phyloP scores from a whole-genome alignment of 179 eudicot species.

The Spergularia azorica region DNA sequence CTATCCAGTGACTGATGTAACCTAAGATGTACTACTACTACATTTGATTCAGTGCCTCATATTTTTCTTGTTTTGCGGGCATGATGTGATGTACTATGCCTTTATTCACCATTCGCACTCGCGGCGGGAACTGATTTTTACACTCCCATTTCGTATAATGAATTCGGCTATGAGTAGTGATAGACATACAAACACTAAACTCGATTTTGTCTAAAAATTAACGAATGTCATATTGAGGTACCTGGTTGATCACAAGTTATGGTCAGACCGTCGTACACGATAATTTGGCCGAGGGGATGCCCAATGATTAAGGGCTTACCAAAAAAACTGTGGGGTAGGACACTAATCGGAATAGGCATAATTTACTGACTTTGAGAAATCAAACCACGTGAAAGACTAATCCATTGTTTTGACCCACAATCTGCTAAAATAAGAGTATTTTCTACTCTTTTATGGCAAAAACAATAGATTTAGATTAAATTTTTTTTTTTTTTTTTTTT shows the following conservation, averaged over 20 bases:
- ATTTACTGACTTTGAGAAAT: constrained; percentile 4
- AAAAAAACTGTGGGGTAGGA: constrained; percentile 16
- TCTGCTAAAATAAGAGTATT: neutral
- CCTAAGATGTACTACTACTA: neutral
- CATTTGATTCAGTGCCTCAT: constrained; percentile 12
- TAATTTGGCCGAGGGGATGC: neutral
- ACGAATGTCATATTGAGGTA: too few species aligned
- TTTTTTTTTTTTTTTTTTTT: neutral
- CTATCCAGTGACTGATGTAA: constrained; percentile 12
- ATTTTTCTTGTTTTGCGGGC: neutral
- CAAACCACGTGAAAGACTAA: constrained; percentile 30
- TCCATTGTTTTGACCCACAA: constrained; percentile 28
- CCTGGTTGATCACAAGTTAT: too few species aligned
- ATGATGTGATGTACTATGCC: too few species aligned
- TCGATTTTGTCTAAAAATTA: too few species aligned
- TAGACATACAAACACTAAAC: too few species aligned
- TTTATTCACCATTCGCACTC: too few species aligned
- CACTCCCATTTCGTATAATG: too few species aligned
- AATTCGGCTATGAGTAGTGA: too few species aligned
- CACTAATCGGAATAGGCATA: constrained; percentile 2
- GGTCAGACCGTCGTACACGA: too few species aligned
- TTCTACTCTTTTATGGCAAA: neutral
- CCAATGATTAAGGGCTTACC: constrained; percentile 7
- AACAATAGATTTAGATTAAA: constrained; percentile 12
- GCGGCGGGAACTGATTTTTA: too few species aligned